Evolutionary conservation across 2,329 filamentous ascomycete species (phyloP), one percentile per base, ranked within the genome.

Genomic region (Ophiostoma sp.): DNA sequence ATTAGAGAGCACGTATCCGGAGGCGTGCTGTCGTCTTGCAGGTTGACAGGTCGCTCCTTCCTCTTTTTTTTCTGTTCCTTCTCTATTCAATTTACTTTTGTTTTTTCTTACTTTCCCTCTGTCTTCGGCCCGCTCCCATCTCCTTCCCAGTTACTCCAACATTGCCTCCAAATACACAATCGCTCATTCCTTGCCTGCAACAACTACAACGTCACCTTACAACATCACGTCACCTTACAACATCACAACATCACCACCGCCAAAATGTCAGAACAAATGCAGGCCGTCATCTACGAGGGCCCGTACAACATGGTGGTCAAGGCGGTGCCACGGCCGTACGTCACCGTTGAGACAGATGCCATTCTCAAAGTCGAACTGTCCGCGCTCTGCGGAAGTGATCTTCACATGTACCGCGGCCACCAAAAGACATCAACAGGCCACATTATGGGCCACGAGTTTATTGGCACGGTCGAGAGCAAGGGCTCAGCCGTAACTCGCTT

Each of bases 331-430:
- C 69, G 69, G 22, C 59, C 69, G 15, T 22, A 45, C 31, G 57
- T 72, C 2, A n/a, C 9, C 7, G 69, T 63, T 12, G 59, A 64
- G 6, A 68, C 59, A 1, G 72, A 74, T 25, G 69, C 72, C 15
- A 69, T 74, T 6, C 39, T 74, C 19, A 74, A 72, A 8, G 72
- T 74, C 9, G 45, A 64, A 12, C 36, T 52, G 9, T 59, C 69
- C 9, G 72, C 42, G 3, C 59, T 74, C 1, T 74, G 72, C 59
- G 72, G 69, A 45, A 74, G 72, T 48, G 72, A 74, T 28, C 55
- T 74, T 61, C 69, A 74, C 50, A 74, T 72, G 72, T 74, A 68
- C 50, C 59, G 72, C 11, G 72, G 72, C 22, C 72, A 74, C 63
- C 72, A 74, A 28, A 64, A 74, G 69, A 74, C 72, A n/a, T 68